Conservation (phyloP, 208 protist species). For the Trypanosoma boissoni region DNA sequence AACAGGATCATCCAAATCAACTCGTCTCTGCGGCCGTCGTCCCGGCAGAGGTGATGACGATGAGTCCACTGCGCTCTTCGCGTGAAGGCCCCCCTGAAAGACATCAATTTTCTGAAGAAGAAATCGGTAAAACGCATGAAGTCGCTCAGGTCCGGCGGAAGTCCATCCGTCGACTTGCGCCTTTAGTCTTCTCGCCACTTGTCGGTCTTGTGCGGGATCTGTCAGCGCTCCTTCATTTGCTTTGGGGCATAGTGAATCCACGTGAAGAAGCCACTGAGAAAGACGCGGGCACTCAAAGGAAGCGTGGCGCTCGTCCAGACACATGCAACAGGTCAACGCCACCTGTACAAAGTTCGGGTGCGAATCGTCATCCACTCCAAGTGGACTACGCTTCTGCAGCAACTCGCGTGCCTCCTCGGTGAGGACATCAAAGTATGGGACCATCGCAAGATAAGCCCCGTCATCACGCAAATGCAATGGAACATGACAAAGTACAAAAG, state of each 20-base stretch:
- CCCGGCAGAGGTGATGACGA: neutral
- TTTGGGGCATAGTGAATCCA: conserved; percentile 24
- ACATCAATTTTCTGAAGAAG: conserved; percentile 48
- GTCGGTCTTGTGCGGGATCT: conserved; percentile 8
- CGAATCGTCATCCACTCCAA: conserved; percentile 26
- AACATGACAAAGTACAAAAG: conserved; percentile 85
- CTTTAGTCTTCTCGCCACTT: conserved; percentile 37
- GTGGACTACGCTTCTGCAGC: conserved; percentile 37
- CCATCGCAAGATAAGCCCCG: conserved; percentile 46
- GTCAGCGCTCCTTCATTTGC: conserved; percentile 24
- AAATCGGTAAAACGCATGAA: conserved; percentile 81
- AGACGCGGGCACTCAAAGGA: conserved; percentile 72
- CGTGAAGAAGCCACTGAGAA: conserved; percentile 50
- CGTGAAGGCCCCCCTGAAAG: conserved; percentile 17
- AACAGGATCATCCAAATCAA: conserved; percentile 39
- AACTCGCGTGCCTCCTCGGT: conserved; percentile 59
- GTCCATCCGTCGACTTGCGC: conserved; percentile 85
- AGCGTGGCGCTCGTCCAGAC: conserved; percentile 79
- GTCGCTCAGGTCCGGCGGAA: conserved; percentile 70
- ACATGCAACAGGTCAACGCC: conserved; percentile 86
- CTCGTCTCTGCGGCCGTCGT: neutral
- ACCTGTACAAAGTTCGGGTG: conserved; percentile 88
- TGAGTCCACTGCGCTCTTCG: neutral
- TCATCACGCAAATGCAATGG: conserved; percentile 54
- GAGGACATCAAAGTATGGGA: conserved; percentile 68